A percentile compares a stretch with the other conserved stretches of the same genome.
phyloP scores from a whole-genome alignment of 2,329 filamentous ascomycete species.

The Pseudopithomyces maydicus region DNA sequence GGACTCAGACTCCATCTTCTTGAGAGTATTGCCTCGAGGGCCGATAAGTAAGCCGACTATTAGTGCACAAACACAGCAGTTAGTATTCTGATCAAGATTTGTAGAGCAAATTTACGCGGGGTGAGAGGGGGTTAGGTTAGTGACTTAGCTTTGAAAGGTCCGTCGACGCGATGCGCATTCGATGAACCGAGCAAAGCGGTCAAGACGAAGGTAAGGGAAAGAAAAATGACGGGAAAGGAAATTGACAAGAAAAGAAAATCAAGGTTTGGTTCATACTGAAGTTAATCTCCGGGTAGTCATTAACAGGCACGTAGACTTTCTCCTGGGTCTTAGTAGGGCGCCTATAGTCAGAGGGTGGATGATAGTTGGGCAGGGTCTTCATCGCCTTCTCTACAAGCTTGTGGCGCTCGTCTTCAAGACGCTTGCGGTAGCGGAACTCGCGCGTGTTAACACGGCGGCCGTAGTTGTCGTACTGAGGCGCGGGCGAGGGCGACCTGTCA shows the following conservation, averaged over 20 bases:
- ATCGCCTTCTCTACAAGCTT: conserved; percentile 99
- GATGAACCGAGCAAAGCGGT: conserved; percentile 48
- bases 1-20: conserved; percentile 99
- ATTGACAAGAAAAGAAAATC: conserved; percentile 49
- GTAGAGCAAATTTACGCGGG: conserved; percentile 32
- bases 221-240: conserved; percentile 51
- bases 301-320: conserved; percentile 99
- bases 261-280: conserved; percentile 99
- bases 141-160: conserved; percentile 46
- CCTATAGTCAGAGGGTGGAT: conserved; percentile 97
- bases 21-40: conserved; percentile 98
- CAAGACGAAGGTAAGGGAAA: conserved; percentile 49
- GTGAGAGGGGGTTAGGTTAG: conserved; percentile 44
- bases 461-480: conserved; percentile 98
- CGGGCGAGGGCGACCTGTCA: conserved; percentile 91
- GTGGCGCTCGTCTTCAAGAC: conserved; percentile 96
- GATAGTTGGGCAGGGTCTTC: conserved; percentile 99
- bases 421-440: conserved; percentile 98
- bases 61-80: conserved; percentile 79
- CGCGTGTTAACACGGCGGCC: conserved; percentile 98
- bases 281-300: conserved; percentile 99
- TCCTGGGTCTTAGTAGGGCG: conserved; percentile 99
- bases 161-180: conserved; percentile 33
- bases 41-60: conserved; percentile 99
- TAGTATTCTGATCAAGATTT: conserved; percentile 68